Conservation (phyloP, 2,329 filamentous ascomycete genomes). For the Aspergillus latus region DNA sequence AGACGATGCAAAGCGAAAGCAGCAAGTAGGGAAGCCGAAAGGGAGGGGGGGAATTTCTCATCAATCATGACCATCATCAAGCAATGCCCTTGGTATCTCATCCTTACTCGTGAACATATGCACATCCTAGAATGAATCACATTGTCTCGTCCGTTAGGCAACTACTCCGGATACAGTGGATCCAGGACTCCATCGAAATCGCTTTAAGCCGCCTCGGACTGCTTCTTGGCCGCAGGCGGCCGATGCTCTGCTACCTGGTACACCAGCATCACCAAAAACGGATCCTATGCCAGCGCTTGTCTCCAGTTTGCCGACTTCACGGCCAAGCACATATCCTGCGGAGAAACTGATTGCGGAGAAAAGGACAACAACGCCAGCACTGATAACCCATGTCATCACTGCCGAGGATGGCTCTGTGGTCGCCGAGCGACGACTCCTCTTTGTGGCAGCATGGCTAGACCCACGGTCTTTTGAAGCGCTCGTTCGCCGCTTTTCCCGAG, state of each 20-base stretch:
- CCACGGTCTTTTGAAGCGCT: conserved; percentile 42
- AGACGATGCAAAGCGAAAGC: background rate
- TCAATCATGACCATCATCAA: conserved; percentile 9
- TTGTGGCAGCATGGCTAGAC: conserved; percentile 30
- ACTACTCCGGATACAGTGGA: conserved; percentile 39
- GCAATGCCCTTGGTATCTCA: background rate
- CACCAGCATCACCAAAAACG: conserved; percentile 28
- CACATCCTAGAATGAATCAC: conserved; percentile 4
- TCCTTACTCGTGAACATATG: conserved; percentile 24
- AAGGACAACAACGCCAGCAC: conserved; percentile 63
- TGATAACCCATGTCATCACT: conserved; percentile 65
- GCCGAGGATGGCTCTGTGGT: conserved; percentile 43
- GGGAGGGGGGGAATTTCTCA: background rate
- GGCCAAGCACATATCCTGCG: conserved; percentile 62
- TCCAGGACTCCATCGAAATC: conserved; percentile 44
- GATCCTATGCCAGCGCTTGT: conserved; percentile 32
- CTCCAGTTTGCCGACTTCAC: conserved; percentile 58
- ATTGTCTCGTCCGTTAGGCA: conserved; percentile 25
- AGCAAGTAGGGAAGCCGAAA: too few relatives aligned
- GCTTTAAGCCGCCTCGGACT: conserved; percentile 44
- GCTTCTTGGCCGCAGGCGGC: conserved; percentile 47
- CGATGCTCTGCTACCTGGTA: conserved; percentile 34
- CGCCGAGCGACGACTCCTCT: conserved; percentile 36
- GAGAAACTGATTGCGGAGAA: conserved; percentile 65
- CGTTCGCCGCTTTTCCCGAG: conserved; percentile 34